Base-by-base conservation (phyloP, 192 early-diverging fungal genomes). In the Jimgerdemannia flammicorona region DNA sequence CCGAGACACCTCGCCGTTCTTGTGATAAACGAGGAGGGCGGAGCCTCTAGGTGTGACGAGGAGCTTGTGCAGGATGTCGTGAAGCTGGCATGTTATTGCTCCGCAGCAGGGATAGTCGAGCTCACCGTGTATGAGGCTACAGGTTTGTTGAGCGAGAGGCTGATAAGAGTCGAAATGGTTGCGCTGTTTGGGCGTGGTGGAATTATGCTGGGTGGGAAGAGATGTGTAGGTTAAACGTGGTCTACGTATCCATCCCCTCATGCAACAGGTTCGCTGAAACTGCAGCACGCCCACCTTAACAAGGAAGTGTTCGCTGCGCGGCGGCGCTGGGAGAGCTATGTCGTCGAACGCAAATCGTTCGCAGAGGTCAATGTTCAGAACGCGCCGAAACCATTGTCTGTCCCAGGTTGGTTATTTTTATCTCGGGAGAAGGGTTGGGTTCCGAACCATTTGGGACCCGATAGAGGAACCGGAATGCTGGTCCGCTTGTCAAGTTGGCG, bases 1-100 rank as follows among this genome's bases (percentile, higher is more conserved):
- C 72, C 72, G 6, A 43, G 44, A 0, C 72, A 73, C 43, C 43
- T 73, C 6, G 72, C 72, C 59, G 6, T 73, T 66, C 42, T 73
- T 64, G 63, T 73, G 44, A 18, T 66, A 0, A 65, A 73, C 4
- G 72, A 73, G 49, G 49, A 59, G 49, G 49, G 49, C 8, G 49
- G 8, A 10, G 49, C 49, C 0, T 14, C 6, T 59, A 6, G 8
- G 49, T 10, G 49, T 14, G 49, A 59, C 49, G 49, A 59, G 49
- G 49, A 59, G 49, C 49, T 59, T 14, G 49, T 14, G 8, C 49
- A 59, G 8, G 49, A 59, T 14, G 49, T 59, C 8, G 49, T 14
- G 8, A 6, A 59, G 49, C 49, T 59, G 49, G 49, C 49, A 59
- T 59, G 49, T 14, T 59, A 59, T 14, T 59, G 49, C 49, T 59